These are phyloP conservation scores for Colletotrichum abscissum DNA, from an alignment of 2,329 filamentous ascomycete species.

Conservation along the genomic window DNA sequence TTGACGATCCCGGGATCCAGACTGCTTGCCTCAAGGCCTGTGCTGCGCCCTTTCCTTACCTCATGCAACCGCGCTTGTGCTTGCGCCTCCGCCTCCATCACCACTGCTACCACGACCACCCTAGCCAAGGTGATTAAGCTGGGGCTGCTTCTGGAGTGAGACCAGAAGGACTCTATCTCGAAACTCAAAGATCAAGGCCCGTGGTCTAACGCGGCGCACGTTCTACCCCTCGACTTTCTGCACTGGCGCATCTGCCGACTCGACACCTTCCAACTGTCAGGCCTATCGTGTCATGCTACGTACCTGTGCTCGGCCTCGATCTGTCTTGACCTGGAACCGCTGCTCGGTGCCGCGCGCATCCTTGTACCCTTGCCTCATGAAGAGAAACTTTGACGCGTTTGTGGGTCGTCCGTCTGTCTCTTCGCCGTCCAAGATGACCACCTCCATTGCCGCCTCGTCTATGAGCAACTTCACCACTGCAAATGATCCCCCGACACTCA, in stretches of 20 bases:
- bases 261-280: not conserved
- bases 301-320: constrained; percentile 9
- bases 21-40: not conserved
- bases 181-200: not conserved
- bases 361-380: constrained; percentile 19
- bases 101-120: not conserved
- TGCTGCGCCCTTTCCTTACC: not conserved
- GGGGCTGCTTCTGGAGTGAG: not conserved
- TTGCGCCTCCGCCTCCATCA: not conserved
- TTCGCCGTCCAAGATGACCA: constrained; percentile 35
- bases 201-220: not conserved
- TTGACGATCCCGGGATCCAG: not conserved
- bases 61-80: not conserved
- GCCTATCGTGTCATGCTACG: constrained; percentile 29
- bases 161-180: not conserved
- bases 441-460: not conserved
- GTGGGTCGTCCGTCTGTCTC: constrained; percentile 12
- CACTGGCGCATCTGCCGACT: not conserved
- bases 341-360: not conserved
- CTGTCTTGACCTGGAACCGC: constrained; percentile 5
- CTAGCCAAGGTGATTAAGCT: not conserved
- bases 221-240: not conserved
- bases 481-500: constrained; percentile 44
- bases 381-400: constrained; percentile 33
- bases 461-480: not conserved